Base-by-base conservation (phyloP, 371 early-diverging fungal genomes). In the Dichotomocladium elegans region DNA sequence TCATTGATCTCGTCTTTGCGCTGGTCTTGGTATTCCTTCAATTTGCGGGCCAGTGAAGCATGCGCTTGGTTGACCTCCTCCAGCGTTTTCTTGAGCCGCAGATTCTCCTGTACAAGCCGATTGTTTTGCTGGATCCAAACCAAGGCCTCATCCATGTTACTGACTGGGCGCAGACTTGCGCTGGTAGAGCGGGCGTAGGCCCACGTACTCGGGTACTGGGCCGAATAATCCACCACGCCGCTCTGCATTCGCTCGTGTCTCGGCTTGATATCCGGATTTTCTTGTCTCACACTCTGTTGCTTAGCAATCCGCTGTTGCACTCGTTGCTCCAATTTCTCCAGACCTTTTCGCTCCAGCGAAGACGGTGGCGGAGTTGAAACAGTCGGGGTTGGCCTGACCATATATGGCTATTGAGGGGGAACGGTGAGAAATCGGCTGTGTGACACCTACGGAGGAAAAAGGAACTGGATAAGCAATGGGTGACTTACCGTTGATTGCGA, bases 61-160 rank as follows among this genome's bases (percentile, higher is more conserved):
- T 40, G 34, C 14, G 40, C 47, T 17, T 11, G 15, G n/a, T 40
- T 19, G 21, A 47, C 41, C 26, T 22, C 22, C 11, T 47, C 47
- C 12, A 51, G 31, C 25, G 51, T 48, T 40, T 26, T 19, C 17
- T 58, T 58, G 5, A 58, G 43, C 34, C 51, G 40, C 22, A 47
- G 41, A 41, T 58, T 58, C 25, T 58, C 58, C 33, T 52, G 41
- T 12, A 58, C 40, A 17, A 58, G 21, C 27, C 58, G 46, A 35
- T 52, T 52, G 33, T 58, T 58, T 33, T 58, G 58, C 9, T 52
- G 52, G 22, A 58, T 58, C 58, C 58, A 58, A 15, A 52, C 29
- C 26, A 58, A 33, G 9, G 58, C 58, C 21, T 58, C 58, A 28
- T 58, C 58, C 31, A 58, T 47, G 41, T 58, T 58, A 27, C 31